Evolutionary conservation across 768 basidiomycete genomes (phyloP).

Genomic region (Lentinula edodes): DNA sequence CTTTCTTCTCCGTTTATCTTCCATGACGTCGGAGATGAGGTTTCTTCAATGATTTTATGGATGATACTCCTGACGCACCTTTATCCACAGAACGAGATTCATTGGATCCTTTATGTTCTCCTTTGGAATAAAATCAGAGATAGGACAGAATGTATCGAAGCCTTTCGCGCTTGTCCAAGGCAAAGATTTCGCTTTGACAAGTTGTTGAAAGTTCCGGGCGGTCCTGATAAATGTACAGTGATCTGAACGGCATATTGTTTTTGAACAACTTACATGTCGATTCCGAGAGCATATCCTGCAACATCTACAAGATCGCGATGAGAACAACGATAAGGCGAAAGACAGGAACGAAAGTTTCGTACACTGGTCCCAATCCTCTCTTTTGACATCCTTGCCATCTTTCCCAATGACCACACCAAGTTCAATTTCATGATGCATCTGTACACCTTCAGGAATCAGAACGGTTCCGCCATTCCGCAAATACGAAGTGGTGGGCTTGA

Average conservation of each 20-base stretch:
- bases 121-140: background rate
- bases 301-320: background rate
- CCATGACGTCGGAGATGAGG: background rate
- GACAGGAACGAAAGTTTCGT: background rate
- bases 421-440: background rate
- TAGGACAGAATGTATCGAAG: conserved; percentile 2
- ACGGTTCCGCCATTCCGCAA: background rate
- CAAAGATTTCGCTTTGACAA: background rate
- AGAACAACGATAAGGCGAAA: background rate
- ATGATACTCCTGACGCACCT: background rate
- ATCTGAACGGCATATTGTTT: background rate
- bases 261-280: background rate
- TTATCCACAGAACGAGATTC: background rate
- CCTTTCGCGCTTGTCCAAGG: background rate
- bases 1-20: background rate
- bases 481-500: background rate
- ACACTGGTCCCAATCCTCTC: background rate
- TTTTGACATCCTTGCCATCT: background rate
- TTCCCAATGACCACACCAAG: background rate
- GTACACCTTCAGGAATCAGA: background rate
- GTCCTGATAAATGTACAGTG: background rate
- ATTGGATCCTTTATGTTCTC: background rate
- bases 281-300: background rate
- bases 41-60: too few species aligned
- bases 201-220: background rate